phyloP scores from a whole-genome alignment of 108 stramenopile genomes.

The Skeletonema marinoi region DNA sequence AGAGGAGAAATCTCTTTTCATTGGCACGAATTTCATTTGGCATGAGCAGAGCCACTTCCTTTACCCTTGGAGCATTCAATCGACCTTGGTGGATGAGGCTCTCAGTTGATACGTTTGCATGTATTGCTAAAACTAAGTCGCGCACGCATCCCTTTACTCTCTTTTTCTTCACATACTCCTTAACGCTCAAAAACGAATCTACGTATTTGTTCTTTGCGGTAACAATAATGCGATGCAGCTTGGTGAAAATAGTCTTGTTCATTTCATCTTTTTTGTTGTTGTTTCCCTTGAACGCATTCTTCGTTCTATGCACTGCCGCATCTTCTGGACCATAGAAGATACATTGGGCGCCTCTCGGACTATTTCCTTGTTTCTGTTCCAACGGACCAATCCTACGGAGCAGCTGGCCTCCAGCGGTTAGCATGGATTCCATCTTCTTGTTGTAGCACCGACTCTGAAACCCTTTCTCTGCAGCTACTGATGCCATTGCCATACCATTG shows the following conservation, averaged over 20 bases:
- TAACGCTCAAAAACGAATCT: not conserved
- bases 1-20: not conserved
- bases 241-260: not conserved
- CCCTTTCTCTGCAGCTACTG: not conserved
- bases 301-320: not conserved
- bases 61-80: not conserved
- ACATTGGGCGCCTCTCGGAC: slow-evolving; percentile 6
- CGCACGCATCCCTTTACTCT: not conserved
- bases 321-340: slow-evolving; percentile 9
- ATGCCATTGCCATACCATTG: not conserved
- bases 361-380: not conserved
- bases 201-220: not conserved
- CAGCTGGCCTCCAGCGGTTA: slow-evolving; percentile 4
- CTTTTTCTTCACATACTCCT: not conserved
- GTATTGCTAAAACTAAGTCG: not conserved
- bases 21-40: not conserved
- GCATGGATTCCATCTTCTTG: not conserved
- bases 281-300: not conserved
- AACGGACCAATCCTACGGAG: slow-evolving; percentile 12
- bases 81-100: slow-evolving; percentile 1
- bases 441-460: not conserved
- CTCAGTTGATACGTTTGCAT: not conserved
- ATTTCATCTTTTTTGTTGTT: not conserved
- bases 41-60: slow-evolving; percentile 1
- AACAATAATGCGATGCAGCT: not conserved